Base-by-base conservation (phyloP, 2,329 filamentous ascomycete genomes). In the Penicillium concentricum region DNA sequence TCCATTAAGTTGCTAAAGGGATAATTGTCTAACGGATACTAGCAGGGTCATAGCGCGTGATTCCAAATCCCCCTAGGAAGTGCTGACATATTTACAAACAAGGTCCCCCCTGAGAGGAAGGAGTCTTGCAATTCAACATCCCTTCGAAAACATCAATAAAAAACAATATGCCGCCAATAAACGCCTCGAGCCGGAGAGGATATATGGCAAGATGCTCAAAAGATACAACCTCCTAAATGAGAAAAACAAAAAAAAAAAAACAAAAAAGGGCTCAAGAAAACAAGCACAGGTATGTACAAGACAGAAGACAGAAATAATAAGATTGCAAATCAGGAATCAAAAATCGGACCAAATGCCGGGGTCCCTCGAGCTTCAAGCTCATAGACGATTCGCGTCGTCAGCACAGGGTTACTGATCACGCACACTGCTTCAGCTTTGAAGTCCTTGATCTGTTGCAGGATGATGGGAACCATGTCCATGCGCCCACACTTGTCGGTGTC, bases 261-360 rank as follows among this genome's bases (percentile, higher is more conserved):
- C n/a, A n/a, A n/a, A 48, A 49, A 53, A 10, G 24, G 7, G 12
- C 26, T 5, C 3, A 50, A 26, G 42, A 41, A 53, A 41, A 39
- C 46, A 46, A 56, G 8, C 30, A 54, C 43, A 57, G 24, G 35
- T 51, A 59, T 41, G 30, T 18, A n/a, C 49, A 16, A 16, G 15
- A 26, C 7, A 6, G 4, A 6, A 37, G 52, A 49, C 43, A 15
- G 24, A 32, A 48, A 49, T 61, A 30, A 45, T 28, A 49, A 46
- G 3, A n/a, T 18, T 10, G 26, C 4, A 5, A 16, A 55, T 70
- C 69, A 85, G 42, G 82, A 85, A 72, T 92, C 89, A 76, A 87
- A 92, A 64, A 92, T 89, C 9, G 89, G 87, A 7, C 89, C 89
- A 73, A 83, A 91, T 9, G 87, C 87, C 2, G 84, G 80, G 8